Conservation (phyloP, 345 rosid species). For the Corymbia maculata region DNA sequence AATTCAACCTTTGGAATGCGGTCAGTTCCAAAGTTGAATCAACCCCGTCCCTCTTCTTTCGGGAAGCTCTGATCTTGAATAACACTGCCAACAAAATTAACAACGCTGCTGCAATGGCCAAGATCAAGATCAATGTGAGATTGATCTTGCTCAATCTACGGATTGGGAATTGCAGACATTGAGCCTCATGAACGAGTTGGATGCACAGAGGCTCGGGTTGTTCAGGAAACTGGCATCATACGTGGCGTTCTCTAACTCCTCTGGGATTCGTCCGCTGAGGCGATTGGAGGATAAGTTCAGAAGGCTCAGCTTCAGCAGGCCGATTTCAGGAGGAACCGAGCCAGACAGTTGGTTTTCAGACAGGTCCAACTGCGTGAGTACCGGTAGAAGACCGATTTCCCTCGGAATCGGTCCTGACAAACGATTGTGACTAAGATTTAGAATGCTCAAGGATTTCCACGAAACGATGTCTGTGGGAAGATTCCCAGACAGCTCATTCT, state of each 20-base stretch:
- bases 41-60: rapidly evolving
- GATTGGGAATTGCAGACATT: constrained; percentile 6
- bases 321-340: background rate
- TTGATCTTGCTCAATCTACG: background rate
- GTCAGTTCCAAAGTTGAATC: too few species aligned
- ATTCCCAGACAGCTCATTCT: constrained; percentile 34
- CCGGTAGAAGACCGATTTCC: constrained; percentile 17
- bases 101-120: background rate
- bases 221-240: constrained; percentile 23
- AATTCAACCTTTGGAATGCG: too few species aligned
- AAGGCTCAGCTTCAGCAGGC: background rate
- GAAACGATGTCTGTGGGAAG: constrained; percentile 35
- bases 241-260: rapidly evolving
- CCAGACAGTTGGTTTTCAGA: constrained; percentile 41
- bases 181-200: constrained; percentile 7
- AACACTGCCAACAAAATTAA: background rate
- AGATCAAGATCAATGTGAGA: constrained; percentile 6
- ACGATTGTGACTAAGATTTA: constrained; percentile 34
- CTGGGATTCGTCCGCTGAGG: background rate
- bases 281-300: background rate
- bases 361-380: constrained; percentile 23
- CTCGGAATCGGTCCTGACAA: constrained; percentile 35
- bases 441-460: constrained; percentile 20
- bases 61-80: background rate
- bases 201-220: constrained; percentile 40